phyloP scores from a whole-genome alignment of 1,284 basidiomycete species.

The Xerocomus nothofagi region DNA sequence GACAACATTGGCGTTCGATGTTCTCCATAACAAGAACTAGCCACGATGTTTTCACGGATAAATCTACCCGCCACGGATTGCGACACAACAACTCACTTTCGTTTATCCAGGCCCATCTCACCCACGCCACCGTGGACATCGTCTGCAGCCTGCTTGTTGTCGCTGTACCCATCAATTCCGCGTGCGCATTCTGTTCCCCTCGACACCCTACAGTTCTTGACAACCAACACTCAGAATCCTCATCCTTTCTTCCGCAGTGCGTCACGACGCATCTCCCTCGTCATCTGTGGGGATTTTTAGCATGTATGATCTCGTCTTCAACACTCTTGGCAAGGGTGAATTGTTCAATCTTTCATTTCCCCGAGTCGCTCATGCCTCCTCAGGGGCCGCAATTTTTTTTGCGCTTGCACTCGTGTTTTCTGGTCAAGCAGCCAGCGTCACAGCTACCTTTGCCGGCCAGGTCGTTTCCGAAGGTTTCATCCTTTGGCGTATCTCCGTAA shows the following conservation, averaged over 20 bases:
- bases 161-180: constrained; percentile 74
- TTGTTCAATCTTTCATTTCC: constrained; percentile 1
- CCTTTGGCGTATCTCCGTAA: constrained; percentile 73
- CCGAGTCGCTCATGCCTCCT: neutral
- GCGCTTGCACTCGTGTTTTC: constrained; percentile 76
- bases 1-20: constrained; percentile 11
- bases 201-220: neutral
- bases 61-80: constrained; percentile 34
- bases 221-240: constrained; percentile 43
- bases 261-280: constrained; percentile 39
- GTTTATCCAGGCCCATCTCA: constrained; percentile 64
- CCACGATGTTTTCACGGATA: constrained; percentile 32
- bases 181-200: constrained; percentile 27
- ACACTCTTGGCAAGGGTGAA: constrained; percentile 60
- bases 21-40: constrained; percentile 39
- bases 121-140: constrained; percentile 61
- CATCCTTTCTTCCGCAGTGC: constrained; percentile 57
- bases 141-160: constrained; percentile 56
- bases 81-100: constrained; percentile 54
- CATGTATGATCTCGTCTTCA: constrained; percentile 62
- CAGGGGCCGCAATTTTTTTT: constrained; percentile 71
- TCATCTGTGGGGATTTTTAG: constrained; percentile 64
- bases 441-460: constrained; percentile 81
- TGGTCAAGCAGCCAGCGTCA: constrained; percentile 81
- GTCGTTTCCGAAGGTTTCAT: constrained; percentile 86